Conservation (phyloP, 345 rosid species). For the Eucalyptus guilfoylei region DNA sequence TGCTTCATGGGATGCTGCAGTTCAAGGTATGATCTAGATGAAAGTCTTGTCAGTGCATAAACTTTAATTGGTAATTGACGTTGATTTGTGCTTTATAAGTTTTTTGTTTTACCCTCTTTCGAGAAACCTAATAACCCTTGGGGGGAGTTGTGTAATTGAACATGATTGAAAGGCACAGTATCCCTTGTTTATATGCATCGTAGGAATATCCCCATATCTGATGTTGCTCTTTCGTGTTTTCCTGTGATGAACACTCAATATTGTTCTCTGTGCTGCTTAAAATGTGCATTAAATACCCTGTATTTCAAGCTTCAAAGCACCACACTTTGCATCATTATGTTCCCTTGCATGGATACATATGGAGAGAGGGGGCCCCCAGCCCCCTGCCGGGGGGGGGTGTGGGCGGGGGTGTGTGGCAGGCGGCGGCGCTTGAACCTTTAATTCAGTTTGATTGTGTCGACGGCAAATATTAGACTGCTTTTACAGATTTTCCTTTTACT, state of each 20-base stretch:
- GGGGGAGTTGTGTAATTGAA: neutral
- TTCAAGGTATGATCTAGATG: slow-evolving; percentile 43
- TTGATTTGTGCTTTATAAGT: neutral
- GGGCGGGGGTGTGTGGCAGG: no score
- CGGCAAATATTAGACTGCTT: neutral
- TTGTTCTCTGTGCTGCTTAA: neutral
- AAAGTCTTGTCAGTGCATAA: neutral
- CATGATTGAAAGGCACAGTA: neutral
- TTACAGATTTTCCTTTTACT: neutral
- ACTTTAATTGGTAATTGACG: neutral
- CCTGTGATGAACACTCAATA: neutral
- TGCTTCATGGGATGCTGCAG: slow-evolving; percentile 86
- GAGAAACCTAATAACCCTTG: neutral
- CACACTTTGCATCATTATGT: neutral
- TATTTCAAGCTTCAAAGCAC: neutral
- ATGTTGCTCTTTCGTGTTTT: neutral
- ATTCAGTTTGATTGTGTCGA: neutral
- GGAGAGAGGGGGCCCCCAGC: neutral
- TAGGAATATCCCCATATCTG: neutral
- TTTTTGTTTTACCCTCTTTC: no score
- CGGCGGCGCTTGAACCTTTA: neutral
- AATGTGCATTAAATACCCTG: neutral
- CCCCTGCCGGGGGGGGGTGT: no score
- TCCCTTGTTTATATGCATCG: neutral
- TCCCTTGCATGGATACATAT: neutral